Base-by-base conservation (phyloP, 441 rosid species). In the Manihot esculenta region DNA sequence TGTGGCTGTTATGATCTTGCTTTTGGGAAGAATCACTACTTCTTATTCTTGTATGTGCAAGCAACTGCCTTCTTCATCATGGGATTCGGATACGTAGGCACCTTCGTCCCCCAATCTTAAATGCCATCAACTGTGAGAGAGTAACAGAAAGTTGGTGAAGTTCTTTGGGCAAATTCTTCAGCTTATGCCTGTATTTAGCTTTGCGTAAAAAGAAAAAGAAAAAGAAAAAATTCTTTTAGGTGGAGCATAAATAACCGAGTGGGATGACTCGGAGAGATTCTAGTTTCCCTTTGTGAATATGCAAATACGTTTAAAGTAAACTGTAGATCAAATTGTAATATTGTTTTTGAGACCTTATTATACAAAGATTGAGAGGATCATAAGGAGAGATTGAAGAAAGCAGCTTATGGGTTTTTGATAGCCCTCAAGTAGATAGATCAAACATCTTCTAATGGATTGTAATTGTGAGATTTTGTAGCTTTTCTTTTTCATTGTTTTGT, bases 61-160 rank as follows among this genome's bases (percentile, higher is more conserved):
- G 81, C 92, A 21, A 61, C 76, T 7, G 92, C 99, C 59, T 94
- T 92, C 85, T 87, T 90, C 71, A 78, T 92, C 50, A 76, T 85
- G 54, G 99, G 99, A 35, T 78, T 90, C n/a, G 97, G 99, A 50
- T 90, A 85, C 49, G 75, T 89, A 56, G 99, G 99, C 62, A 92
- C 92, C 27, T 20, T 85, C 18, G 80, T 87, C 64, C 88, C 96
- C 42, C 72, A 70, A 68, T 72, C 84, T 18, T 85, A 79, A 59
- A 4, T 30, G 35, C 1, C 15, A 8, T 3, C 1, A n/a, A 24
- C 35, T 0, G 24, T 13, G 9, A 8, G 10, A 14, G 12, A 27
- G 21, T 0, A 10, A 24, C 18, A 11, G 1, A 18, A 42, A 24
- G 41, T 38, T 69, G 50, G 53, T 21, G 54, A 6, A 45, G 47